Conservation (phyloP, 1,139 yeast genomes). For the Meyerozyma elateridarum region DNA sequence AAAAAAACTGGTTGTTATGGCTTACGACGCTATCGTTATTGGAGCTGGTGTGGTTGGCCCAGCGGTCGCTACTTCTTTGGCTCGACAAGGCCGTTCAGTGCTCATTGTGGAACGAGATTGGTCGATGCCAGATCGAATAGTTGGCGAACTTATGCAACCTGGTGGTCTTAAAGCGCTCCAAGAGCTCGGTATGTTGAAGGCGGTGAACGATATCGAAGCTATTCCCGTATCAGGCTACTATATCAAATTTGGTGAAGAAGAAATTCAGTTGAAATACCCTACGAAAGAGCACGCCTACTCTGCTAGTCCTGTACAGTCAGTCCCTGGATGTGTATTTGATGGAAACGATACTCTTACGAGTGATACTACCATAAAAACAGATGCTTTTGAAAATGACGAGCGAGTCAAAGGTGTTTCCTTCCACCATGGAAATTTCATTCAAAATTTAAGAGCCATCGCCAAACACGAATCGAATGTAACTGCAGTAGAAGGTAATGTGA, state of each 20-base stretch:
- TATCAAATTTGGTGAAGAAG: constrained; percentile 57
- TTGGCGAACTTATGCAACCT: constrained; percentile 96
- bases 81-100: constrained; percentile 81
- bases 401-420: constrained; percentile 77
- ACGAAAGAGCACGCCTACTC: constrained; percentile 45
- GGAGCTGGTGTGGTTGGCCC: constrained; percentile 99
- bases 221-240: constrained; percentile 76
- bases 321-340: constrained; percentile 48
- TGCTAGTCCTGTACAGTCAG: constrained; percentile 43
- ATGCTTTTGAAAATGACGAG: constrained; percentile 57
- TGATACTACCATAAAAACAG: constrained; percentile 45
- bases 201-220: constrained; percentile 81
- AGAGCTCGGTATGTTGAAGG: constrained; percentile 75
- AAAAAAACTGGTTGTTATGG: too few species aligned
- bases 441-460: constrained; percentile 72
- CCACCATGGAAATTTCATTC: constrained; percentile 86
- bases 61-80: constrained; percentile 82
- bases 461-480: constrained; percentile 66
- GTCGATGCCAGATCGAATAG: constrained; percentile 90
- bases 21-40: constrained; percentile 67
- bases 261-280: constrained; percentile 67
- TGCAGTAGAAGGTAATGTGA: constrained; percentile 77
- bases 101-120: constrained; percentile 82
- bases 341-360: constrained; percentile 51
- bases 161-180: constrained; percentile 81